A percentile compares a stretch with the other conserved stretches of the same genome.
These are phyloP conservation scores for Rhizophagus prolifer DNA, from an alignment of 192 early-diverging fungal genomes.

Conservation along the genomic window DNA sequence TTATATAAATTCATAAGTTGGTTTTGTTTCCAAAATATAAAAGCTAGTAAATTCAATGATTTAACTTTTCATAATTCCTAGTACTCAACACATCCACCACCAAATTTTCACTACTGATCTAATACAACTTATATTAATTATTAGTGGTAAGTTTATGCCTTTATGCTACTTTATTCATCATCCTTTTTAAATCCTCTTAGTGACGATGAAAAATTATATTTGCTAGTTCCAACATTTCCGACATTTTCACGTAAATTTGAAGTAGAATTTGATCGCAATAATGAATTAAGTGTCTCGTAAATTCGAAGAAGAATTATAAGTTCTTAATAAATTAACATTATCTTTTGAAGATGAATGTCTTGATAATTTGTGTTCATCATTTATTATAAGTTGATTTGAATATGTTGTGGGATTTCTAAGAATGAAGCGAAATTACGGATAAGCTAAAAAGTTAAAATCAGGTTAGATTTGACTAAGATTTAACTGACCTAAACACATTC, in stretches of 20 bases:
- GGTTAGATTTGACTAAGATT: no score
- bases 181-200: no score
- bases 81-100: no score
- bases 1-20: no score
- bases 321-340: neutral
- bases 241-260: neutral
- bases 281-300: neutral
- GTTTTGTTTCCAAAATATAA: no score
- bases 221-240: neutral
- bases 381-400: neutral
- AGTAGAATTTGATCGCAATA: neutral
- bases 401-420: neutral
- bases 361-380: neutral
- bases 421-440: neutral
- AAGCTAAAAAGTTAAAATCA: neutral
- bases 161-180: no score
- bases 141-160: no score
- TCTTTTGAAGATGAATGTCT: neutral
- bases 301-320: neutral
- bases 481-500: neutral
- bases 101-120: no score
- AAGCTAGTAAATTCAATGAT: no score
- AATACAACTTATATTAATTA: no score
- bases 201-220: neutral
- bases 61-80: no score